These are phyloP conservation scores for Mycotypha africana DNA, from an alignment of 371 early-diverging fungal genomes.

Conservation along the genomic window DNA sequence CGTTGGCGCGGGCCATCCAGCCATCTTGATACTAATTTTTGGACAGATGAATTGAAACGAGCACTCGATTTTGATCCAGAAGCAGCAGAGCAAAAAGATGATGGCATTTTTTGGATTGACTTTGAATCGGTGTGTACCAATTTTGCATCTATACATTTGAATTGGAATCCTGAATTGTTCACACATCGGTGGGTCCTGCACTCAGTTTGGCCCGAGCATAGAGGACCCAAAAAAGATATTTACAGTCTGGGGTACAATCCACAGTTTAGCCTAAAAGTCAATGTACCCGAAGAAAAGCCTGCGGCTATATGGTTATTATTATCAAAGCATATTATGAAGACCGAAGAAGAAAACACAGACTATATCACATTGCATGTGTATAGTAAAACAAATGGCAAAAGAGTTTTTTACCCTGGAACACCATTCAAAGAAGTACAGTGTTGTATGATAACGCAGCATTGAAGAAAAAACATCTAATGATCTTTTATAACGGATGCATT, in stretches of 20 bases:
- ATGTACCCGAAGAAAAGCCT: constrained; percentile 49
- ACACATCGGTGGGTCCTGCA: constrained; percentile 59
- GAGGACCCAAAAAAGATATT: constrained; percentile 61
- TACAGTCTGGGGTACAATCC: constrained; percentile 73
- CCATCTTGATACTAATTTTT: constrained; percentile 60
- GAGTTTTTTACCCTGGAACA: constrained; percentile 73
- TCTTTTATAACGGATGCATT: background rate
- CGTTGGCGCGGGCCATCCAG: constrained; percentile 84
- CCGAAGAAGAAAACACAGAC: constrained; percentile 79
- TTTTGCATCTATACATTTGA: constrained; percentile 84
- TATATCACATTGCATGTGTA: constrained; percentile 84
- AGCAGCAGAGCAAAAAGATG: constrained; percentile 59
- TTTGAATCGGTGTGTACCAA: constrained; percentile 71
- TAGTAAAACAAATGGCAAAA: constrained; percentile 58
- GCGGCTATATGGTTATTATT: constrained; percentile 75
- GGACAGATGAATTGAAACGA: constrained; percentile 66
- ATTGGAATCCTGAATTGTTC: constrained; percentile 82
- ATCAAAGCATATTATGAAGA: constrained; percentile 75
- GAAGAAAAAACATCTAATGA: background rate
- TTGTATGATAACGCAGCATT: too few relatives aligned
- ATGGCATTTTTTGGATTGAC: constrained; percentile 87
- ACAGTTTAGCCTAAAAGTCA: constrained; percentile 62
- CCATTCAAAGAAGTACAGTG: constrained; percentile 53
- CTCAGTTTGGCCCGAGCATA: constrained; percentile 53
- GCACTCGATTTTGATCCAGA: constrained; percentile 68